These are phyloP conservation scores for Astraeus odoratus DNA, from an alignment of 768 basidiomycete genomes.

Conservation along the genomic window DNA sequence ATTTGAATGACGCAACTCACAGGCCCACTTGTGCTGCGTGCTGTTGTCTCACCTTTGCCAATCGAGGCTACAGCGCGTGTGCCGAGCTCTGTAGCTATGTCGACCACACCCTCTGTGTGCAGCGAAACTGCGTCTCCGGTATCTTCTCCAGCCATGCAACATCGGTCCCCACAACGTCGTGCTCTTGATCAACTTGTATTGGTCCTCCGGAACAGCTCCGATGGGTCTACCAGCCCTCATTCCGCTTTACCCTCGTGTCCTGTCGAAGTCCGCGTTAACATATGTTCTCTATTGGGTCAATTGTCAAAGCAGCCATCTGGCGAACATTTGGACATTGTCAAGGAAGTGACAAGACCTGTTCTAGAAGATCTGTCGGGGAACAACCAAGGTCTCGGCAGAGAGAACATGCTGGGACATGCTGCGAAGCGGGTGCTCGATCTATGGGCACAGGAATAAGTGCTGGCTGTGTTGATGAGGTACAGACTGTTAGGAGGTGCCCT, in stretches of 20 bases:
- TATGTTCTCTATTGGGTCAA: conserved; percentile 65
- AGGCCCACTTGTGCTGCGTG: conserved; percentile 60
- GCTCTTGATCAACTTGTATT: conserved; percentile 64
- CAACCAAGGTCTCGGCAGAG: conserved; percentile 26
- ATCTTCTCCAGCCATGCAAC: conserved; percentile 31
- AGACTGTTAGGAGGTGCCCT: background rate
- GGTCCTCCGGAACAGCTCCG: conserved; percentile 44
- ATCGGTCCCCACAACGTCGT: conserved; percentile 41
- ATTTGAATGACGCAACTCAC: conserved; percentile 7
- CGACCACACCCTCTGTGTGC: conserved; percentile 33
- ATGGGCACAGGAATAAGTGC: conserved; percentile 24
- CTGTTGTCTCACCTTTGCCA: conserved; percentile 46
- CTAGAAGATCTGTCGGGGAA: conserved; percentile 43
- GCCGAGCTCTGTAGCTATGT: conserved; percentile 28
- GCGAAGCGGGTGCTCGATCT: conserved; percentile 38
- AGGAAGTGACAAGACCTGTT: conserved; percentile 42
- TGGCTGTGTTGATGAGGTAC: background rate
- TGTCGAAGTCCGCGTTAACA: conserved; percentile 71
- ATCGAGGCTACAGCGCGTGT: conserved; percentile 30
- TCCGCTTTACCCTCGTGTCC: conserved; percentile 41
- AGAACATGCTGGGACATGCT: conserved; percentile 29
- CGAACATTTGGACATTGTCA: conserved; percentile 42
- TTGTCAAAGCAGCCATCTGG: conserved; percentile 47
- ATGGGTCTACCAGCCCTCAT: conserved; percentile 34
- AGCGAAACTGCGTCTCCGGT: conserved; percentile 45